Base-by-base conservation (phyloP, 768 basidiomycete species). In the Kwoniella dendrophila region DNA sequence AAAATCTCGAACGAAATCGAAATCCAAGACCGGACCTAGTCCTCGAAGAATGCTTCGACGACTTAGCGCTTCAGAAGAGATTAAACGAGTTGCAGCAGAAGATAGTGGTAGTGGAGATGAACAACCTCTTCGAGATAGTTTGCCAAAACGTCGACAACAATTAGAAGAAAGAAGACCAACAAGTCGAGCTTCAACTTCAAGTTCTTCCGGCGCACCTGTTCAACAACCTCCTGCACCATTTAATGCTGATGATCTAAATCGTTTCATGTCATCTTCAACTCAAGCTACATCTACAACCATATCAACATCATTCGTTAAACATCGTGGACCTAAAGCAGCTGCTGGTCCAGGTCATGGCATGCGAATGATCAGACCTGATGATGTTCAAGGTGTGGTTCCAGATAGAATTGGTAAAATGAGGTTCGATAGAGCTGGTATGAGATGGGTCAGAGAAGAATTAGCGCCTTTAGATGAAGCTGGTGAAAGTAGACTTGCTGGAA, bases 231-330 rank as follows among this genome's bases (percentile, higher is more conserved):
- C 62, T 22, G 60, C 33, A 65, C 73, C 83, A 11, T 85, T 7
- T 82, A 20, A 84, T 86, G 68, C 70, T 38, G 72, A 72, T 45
- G 92, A 93, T 74, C 82, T 93, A 45, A 90, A 89, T 71, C 88
- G 93, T 26, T 91, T 90, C 72, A 90, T 94, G 8, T 94, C 92
- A 5, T 88, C 90, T 14, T 90, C 91, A 71, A 93, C 92, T 8
- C 83, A 86, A 32, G 85, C 49, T 12, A 90, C 89, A n/a, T 67
- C 71, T 11, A 76, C 73, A 4, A 76, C 77, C 40, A 89, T 88
- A 67, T 86, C 86, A 0, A 86, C 86, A 0, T 92, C 92, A 3
- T 92, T 90, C 74, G 86, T 89, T 40, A 95, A 95, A 80, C 78
- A 79, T 67, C 66, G 64, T 27, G 78, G 77, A n/a, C 71, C 73